These are phyloP conservation scores for Endocalyx cinctus DNA, from an alignment of 2,329 filamentous ascomycete species.

Conservation along the genomic window DNA sequence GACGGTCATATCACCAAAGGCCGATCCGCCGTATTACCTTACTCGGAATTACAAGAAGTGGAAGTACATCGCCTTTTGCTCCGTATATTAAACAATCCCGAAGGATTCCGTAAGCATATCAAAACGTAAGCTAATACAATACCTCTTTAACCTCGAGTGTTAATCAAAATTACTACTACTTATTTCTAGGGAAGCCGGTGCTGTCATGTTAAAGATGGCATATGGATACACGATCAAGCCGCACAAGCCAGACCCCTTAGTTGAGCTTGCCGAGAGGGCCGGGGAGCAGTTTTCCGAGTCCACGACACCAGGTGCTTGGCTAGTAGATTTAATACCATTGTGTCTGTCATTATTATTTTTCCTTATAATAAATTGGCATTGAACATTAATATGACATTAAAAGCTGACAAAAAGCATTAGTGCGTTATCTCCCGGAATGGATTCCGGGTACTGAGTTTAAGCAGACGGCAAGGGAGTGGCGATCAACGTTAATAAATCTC, in stretches of 20 bases:
- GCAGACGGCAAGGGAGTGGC: slow-evolving; percentile 11
- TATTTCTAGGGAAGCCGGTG: too few species aligned
- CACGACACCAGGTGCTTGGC: slow-evolving; percentile 15
- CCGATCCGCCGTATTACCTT: slow-evolving; percentile 9
- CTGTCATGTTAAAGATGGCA: slow-evolving; percentile 21
- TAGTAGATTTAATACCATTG: background rate
- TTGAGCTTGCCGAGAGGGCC: slow-evolving; percentile 13
- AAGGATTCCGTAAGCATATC: slow-evolving; percentile 5
- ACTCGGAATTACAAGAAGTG: slow-evolving; percentile 7
- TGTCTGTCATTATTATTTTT: too few species aligned
- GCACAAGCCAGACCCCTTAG: slow-evolving; percentile 17
- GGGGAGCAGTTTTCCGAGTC: slow-evolving; percentile 15
- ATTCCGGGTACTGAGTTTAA: slow-evolving; percentile 24
- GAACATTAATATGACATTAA: too few species aligned
- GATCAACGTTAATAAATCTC: slow-evolving; percentile 5
- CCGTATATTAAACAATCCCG: slow-evolving; percentile 9
- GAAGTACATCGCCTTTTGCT: slow-evolving; percentile 13
- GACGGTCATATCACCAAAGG: too few species aligned
- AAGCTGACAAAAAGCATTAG: too few species aligned
- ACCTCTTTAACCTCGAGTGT: too few species aligned
- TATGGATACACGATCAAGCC: slow-evolving; percentile 24
- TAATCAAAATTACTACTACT: too few species aligned
- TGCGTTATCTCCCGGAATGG: slow-evolving; percentile 22
- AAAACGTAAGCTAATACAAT: slow-evolving; percentile 20
- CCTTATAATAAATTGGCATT: too few species aligned